A percentile compares a stretch with the other conserved stretches of the same genome.
Evolutionary conservation across 2,329 filamentous ascomycete species (phyloP).

Genomic region (Pezicula rhizophila): DNA sequence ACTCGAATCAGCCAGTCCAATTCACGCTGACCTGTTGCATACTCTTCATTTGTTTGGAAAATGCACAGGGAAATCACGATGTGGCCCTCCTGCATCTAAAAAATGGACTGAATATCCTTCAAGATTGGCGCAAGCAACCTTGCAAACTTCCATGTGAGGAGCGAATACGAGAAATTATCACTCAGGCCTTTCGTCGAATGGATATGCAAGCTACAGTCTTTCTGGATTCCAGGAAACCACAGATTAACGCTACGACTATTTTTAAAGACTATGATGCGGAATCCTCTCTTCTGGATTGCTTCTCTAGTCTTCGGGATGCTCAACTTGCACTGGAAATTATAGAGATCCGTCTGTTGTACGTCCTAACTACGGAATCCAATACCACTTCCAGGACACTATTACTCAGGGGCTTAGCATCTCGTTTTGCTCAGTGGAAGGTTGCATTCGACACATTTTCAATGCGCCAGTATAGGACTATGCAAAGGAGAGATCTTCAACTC

Average conservation of each 20-base stretch:
- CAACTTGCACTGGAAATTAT: constrained; percentile 7
- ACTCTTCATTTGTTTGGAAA: not conserved
- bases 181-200: constrained; percentile 5
- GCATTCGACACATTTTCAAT: constrained; percentile 3
- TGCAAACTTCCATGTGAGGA: not conserved
- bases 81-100: not conserved
- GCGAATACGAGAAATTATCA: constrained; percentile 1
- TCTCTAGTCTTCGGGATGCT: constrained; percentile 4
- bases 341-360: constrained; percentile 8
- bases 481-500: constrained; percentile 3
- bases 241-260: not conserved
- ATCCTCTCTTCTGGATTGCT: not conserved
- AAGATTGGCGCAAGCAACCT: constrained; percentile 5
- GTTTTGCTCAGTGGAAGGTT: constrained; percentile 5
- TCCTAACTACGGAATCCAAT: constrained; percentile 4
- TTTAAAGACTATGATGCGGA: not conserved
- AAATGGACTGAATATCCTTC: not conserved
- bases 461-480: constrained; percentile 1
- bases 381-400: not conserved
- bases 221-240: constrained; percentile 8
- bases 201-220: constrained; percentile 15
- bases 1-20: not conserved
- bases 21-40: not conserved
- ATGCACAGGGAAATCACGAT: not conserved
- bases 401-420: not conserved